phyloP scores from a whole-genome alignment of 1,284 basidiomycete genomes.

The Limonomyces culmigenus region DNA sequence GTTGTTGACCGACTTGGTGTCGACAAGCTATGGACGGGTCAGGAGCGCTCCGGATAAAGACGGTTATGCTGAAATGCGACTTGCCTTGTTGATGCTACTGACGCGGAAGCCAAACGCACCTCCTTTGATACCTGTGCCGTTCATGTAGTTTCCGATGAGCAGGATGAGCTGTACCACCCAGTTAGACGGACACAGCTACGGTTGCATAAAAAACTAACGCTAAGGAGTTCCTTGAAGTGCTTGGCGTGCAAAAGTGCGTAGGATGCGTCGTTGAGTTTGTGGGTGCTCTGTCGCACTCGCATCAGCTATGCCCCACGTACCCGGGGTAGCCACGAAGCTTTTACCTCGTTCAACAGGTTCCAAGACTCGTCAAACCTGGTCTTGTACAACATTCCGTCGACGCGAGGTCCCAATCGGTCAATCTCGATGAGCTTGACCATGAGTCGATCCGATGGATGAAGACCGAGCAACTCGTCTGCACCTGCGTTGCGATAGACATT shows the following conservation, averaged over 20 bases:
- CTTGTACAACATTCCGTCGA: conserved; percentile 90
- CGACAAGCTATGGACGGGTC: conserved; percentile 56
- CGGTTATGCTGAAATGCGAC: no score
- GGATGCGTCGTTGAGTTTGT: conserved; percentile 69
- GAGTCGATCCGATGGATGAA: conserved; percentile 90
- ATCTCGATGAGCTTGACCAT: conserved; percentile 97
- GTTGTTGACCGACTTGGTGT: conserved; percentile 91
- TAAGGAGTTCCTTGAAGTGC: conserved; percentile 76
- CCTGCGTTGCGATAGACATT: conserved; percentile 81
- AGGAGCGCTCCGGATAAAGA: no score
- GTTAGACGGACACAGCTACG: conserved; percentile 5
- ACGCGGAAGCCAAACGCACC: conserved; percentile 96
- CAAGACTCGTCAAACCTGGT: conserved; percentile 74
- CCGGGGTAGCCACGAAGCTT: conserved; percentile 5
- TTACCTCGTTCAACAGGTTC: conserved; percentile 55
- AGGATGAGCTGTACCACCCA: conserved; percentile 57
- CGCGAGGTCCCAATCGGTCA: conserved; percentile 77
- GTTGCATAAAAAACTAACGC: conserved; percentile 26
- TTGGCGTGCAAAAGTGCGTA: conserved; percentile 60
- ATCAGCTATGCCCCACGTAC: conserved; percentile 2
- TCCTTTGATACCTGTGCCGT: conserved; percentile 90
- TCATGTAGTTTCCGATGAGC: conserved; percentile 96
- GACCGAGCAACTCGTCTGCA: conserved; percentile 71
- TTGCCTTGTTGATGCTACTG: conserved; percentile 91
- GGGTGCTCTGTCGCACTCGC: conserved; percentile 72